Conservation (phyloP, 169 alveolate genomes). For the Plasmodium vinckei region DNA sequence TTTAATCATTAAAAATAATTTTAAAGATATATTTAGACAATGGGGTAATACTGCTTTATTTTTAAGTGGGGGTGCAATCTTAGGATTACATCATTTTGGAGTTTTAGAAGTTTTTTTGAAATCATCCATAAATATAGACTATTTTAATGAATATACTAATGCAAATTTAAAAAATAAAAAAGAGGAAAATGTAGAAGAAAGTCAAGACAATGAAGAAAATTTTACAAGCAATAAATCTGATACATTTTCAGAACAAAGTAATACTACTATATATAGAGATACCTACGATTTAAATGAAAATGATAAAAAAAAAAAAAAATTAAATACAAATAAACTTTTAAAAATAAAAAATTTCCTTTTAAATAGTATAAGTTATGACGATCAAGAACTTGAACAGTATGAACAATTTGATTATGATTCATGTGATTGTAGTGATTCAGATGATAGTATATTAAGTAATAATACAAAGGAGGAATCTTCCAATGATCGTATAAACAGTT, state of each 20-base stretch:
- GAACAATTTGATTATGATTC: too few species aligned
- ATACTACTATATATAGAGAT: too few species aligned
- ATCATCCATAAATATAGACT: constrained; percentile 26
- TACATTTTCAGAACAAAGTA: too few species aligned
- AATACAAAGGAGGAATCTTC: neutral
- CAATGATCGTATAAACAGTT: neutral
- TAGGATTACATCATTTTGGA: constrained; percentile 82
- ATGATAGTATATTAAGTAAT: too few species aligned
- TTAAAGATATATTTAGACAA: constrained; percentile 69
- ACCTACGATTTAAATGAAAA: too few species aligned
- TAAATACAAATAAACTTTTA: constrained; percentile 6
- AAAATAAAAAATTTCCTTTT: constrained; percentile 20
- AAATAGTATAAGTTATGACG: neutral
- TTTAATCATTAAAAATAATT: constrained; percentile 44
- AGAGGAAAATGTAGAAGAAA: neutral
- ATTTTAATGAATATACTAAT: constrained; percentile 27
- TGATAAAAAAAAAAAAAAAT: neutral
- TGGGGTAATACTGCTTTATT: constrained; percentile 83
- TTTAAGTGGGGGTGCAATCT: constrained; percentile 83
- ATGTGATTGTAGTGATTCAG: too few species aligned
- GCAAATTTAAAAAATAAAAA: neutral
- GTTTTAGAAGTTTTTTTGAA: constrained; percentile 78
- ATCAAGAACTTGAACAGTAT: too few species aligned
- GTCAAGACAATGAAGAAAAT: neutral
- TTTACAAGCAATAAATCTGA: too few species aligned